Conservation (phyloP, 2,329 filamentous ascomycete genomes). For the Cladophialophora immunda region DNA sequence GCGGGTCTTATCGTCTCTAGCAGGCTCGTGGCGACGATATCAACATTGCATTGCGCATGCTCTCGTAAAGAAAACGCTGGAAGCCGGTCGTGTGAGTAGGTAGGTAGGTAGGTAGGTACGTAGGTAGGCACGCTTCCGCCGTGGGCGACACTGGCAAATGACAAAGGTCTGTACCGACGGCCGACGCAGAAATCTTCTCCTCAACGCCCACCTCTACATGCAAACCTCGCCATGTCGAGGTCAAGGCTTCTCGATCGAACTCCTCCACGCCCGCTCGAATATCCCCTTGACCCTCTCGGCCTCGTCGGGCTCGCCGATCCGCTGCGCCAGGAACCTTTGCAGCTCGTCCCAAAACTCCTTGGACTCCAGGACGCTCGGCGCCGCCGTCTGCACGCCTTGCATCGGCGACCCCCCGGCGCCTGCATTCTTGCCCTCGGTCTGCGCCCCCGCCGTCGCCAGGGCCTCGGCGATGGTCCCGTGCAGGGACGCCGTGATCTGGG, state of each 20-base stretch:
- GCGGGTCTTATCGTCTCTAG: no score
- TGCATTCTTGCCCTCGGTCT: slow-evolving; percentile 50
- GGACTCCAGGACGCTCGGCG: slow-evolving; percentile 61
- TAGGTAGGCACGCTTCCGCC: no score
- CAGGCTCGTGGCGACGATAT: no score
- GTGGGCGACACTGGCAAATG: no score
- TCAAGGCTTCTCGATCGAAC: slow-evolving; percentile 28
- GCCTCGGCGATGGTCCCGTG: not conserved
- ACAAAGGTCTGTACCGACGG: no score
- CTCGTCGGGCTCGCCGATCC: slow-evolving; percentile 73
- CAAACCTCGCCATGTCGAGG: not conserved
- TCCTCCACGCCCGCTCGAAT: slow-evolving; percentile 77
- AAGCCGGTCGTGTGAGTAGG: no score
- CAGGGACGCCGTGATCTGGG: not conserved
- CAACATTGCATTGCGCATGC: no score
- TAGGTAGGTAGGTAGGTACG: no score
- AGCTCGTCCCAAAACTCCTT: slow-evolving; percentile 89
- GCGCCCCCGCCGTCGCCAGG: slow-evolving; percentile 42
- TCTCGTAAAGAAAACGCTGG: no score
- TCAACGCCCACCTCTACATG: not conserved
- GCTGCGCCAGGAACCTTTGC: slow-evolving; percentile 79
- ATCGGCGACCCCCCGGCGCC: slow-evolving; percentile 41
- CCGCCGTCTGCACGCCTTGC: slow-evolving; percentile 46
- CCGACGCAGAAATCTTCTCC: no score
- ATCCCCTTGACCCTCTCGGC: slow-evolving; percentile 71